Evolutionary conservation across 2,329 filamentous ascomycete species (phyloP), one percentile per base, ranked within the genome.

Genomic region (Cercospora sp.): DNA sequence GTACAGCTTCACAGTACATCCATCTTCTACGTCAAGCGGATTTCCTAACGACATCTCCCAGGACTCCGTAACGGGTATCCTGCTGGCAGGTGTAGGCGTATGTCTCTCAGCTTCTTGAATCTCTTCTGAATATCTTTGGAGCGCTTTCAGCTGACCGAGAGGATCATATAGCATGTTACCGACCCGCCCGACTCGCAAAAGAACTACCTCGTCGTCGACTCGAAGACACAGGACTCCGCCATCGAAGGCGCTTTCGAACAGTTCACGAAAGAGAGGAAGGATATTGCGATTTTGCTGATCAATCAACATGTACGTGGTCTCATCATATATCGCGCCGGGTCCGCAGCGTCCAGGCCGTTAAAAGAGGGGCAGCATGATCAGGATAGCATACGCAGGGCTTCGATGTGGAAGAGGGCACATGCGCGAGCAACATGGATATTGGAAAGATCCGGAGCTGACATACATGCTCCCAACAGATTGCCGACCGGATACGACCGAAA

Each of bases 191-290:
- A 97, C 78, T 88, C 91, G 45, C 91, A 97, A 79, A 97, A 97
- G 85, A 99, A 99, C 86, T 99, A 97, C 83, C 89, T 99, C 9
- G 93, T 99, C 66, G 95, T 99, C 70, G 94, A 99, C 81, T 84
- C 82, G 79, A 98, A 98, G 86, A 99, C 94, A 42, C 93, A 97
- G 73, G 95, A 87, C 63, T 84, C 91, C 3, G 85, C 91, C 66
- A 97, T 99, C 77, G 95, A 98, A 81, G 87, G 89, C 40, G 91
- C 94, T 9, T 99, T 99, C 79, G 91, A 96, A 72, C 87, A 86
- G 73, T 98, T 97, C 81, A 97, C 93, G 8, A 88, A 88, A 66
- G 88, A 95, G 80, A 87, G 95, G 78, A 98, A 98, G 81, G 95
- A 99, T 79, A 97, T 99, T 79, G 95, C 93, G 30, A 97, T 99